Percentiles rank a stretch among this genome's conserved stretches.
Conservation (phyloP, 768 basidiomycete genomes). For the Porpolomopsis calyptriformis region DNA sequence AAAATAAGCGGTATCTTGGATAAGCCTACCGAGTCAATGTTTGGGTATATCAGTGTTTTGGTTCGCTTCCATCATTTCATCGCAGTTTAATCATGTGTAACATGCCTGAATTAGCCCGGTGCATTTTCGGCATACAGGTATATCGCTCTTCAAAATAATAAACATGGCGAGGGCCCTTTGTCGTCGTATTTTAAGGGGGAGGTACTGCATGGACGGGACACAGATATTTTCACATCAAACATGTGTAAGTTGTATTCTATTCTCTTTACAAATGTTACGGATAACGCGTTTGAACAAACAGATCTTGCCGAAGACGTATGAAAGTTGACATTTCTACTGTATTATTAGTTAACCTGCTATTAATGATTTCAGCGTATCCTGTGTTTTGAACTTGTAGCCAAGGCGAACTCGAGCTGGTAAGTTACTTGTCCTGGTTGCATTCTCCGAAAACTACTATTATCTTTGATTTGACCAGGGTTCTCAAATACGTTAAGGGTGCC, state of each 20-base stretch:
- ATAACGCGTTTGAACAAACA: slow-evolving; percentile 19
- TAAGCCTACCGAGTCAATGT: slow-evolving; percentile 79
- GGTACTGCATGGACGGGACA: slow-evolving; percentile 68
- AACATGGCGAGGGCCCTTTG: slow-evolving; percentile 71
- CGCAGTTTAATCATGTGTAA: not conserved
- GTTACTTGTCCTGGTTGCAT: slow-evolving; percentile 8
- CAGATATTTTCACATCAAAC: slow-evolving; percentile 91
- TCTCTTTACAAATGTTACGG: slow-evolving; percentile 6
- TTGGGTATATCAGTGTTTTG: slow-evolving; percentile 94
- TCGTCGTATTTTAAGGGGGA: slow-evolving; percentile 98
- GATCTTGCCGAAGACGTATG: slow-evolving; percentile 85
- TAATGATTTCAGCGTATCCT: slow-evolving; percentile 53
- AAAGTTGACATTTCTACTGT: not conserved
- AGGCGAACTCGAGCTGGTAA: slow-evolving; percentile 68
- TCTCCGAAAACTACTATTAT: slow-evolving; percentile 5
- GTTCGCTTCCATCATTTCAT: slow-evolving; percentile 23
- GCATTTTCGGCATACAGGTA: slow-evolving; percentile 92
- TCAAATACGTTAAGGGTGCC: slow-evolving; percentile 92
- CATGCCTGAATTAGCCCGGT: slow-evolving; percentile 45
- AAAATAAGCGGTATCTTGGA: slow-evolving; percentile 86
- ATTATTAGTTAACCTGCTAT: slow-evolving; percentile 10
- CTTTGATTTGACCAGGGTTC: slow-evolving; percentile 68
- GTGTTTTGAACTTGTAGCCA: slow-evolving; percentile 72
- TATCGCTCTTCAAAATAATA: slow-evolving; percentile 83
- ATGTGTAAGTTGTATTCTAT: slow-evolving; percentile 57